Evolutionary conservation across 2,329 filamentous ascomycete genomes (phyloP), one percentile per base, ranked within the genome.

Genomic region (Aspergillus sp.): DNA sequence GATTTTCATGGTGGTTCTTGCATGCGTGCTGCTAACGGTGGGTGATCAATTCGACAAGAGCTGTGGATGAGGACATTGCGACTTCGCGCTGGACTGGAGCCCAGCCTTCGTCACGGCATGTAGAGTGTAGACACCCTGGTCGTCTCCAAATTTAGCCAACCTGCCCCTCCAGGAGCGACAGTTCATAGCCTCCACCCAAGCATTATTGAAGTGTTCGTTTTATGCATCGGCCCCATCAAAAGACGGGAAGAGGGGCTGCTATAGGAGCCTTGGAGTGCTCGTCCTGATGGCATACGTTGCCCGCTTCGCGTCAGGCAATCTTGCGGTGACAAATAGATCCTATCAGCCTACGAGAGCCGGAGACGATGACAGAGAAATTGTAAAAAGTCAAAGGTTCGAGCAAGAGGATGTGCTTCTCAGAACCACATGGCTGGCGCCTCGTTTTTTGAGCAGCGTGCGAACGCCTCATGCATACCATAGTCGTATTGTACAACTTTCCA

Each of bases 181-280:
- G 15, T 51, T 56, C 53, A 50, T 23, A 39, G 44, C 47, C 31
- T 56, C 54, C 47, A 49, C 47, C 33, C 43, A 39, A 9, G 9
- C 27, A 23, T 21, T 35, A 23, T 21, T 35, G 21, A 19, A 37
- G 19, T 37, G 46, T 51, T 24, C 31, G 27, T 27, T 43, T 44
- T 48, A 43, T 45, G 46, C 45, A 56, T 19, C 11, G 17, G 45
- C 45, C 40, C 53, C 53, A 44, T 43, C 27, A 7, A 17, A 27
- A 49, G 45, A 14, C 31, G 43, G n/a, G 27, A 37, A 23, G 41
- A 43, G 37, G 35, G 35, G 21, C 40, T 17, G 27, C n/a, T 15
- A 12, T 27, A 9, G 44, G 35, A 37, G 35, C 6, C 21, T 52
- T 35, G 27, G 27, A 31, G 27, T 31, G 27, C 27, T 31, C 27